Conservation (phyloP, 2,329 filamentous ascomycete genomes). For the Aspergillus japonicus region DNA sequence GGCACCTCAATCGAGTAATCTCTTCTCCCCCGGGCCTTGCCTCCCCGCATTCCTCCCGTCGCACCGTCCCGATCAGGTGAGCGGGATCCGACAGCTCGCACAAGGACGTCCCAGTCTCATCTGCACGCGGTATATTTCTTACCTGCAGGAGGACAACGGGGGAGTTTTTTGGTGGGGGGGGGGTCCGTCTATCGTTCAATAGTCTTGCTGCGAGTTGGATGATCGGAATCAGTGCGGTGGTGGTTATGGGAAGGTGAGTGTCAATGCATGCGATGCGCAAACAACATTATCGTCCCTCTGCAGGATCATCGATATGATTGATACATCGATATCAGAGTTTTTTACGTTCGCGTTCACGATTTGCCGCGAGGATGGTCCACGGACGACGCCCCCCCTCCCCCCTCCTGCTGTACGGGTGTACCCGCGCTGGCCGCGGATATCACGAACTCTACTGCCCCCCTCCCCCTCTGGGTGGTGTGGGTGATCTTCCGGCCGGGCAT, state of each 20-base stretch:
- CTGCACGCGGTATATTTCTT: not conserved
- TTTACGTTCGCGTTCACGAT: too few species aligned
- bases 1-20: not conserved
- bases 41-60: not conserved
- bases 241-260: not conserved
- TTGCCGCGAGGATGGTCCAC: not conserved
- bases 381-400: too few species aligned
- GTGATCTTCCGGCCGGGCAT: not conserved
- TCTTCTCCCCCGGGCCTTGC: too few species aligned
- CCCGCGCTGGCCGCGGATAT: conserved; percentile 7
- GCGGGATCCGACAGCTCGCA: not conserved
- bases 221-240: not conserved
- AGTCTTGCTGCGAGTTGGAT: not conserved
- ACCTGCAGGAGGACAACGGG: not conserved
- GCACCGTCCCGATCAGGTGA: not conserved
- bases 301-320: not conserved
- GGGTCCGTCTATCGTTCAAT: not conserved
- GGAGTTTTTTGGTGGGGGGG: not conserved
- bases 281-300: not conserved
- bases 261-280: not conserved
- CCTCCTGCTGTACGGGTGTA: not conserved
- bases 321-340: too few species aligned
- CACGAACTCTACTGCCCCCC: not conserved
- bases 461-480: not conserved
- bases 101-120: not conserved